Evolutionary conservation across 495 filamentous ascomycete species (phyloP).

Genomic region (Cenococcum geophilum): DNA sequence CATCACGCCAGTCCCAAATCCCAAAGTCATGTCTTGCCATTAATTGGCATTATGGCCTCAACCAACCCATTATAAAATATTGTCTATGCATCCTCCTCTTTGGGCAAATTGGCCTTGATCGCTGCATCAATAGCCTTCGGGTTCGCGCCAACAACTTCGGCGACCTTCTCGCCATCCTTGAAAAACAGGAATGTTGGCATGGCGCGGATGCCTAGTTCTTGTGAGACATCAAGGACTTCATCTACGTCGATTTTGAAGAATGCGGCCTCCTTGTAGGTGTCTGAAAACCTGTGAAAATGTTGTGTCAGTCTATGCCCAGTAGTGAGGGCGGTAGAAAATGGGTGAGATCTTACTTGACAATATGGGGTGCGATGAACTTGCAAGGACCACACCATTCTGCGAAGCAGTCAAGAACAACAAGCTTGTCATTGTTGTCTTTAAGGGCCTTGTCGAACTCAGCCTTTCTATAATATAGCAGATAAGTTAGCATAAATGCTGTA

Average conservation of each 20-base stretch:
- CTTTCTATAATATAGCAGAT: conserved; percentile 44
- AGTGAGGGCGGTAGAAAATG: conserved; percentile 25
- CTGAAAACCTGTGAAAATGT: conserved; percentile 45
- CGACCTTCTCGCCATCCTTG: conserved; percentile 63
- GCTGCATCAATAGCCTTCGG: conserved; percentile 54
- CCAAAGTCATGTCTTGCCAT: neutral
- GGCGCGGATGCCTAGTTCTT: conserved; percentile 77
- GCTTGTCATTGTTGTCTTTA: conserved; percentile 41
- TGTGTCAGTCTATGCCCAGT: conserved; percentile 5
- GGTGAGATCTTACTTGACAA: conserved; percentile 51
- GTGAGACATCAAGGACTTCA: conserved; percentile 64
- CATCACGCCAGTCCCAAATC: neutral
- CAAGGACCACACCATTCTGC: conserved; percentile 94
- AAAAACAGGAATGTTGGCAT: conserved; percentile 94
- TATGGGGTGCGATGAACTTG: conserved; percentile 73
- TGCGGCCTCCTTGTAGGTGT: conserved; percentile 49
- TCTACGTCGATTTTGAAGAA: conserved; percentile 97
- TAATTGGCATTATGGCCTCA: neutral
- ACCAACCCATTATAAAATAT: neutral
- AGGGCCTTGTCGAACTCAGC: conserved; percentile 56
- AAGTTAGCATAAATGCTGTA: neutral
- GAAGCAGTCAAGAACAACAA: conserved; percentile 80
- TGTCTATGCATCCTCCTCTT: conserved; percentile 6
- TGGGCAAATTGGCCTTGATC: conserved; percentile 38
- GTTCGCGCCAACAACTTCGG: conserved; percentile 78